Evolutionary conservation across 108 stramenopile genomes (phyloP).

Genomic region (Seminavis robusta): DNA sequence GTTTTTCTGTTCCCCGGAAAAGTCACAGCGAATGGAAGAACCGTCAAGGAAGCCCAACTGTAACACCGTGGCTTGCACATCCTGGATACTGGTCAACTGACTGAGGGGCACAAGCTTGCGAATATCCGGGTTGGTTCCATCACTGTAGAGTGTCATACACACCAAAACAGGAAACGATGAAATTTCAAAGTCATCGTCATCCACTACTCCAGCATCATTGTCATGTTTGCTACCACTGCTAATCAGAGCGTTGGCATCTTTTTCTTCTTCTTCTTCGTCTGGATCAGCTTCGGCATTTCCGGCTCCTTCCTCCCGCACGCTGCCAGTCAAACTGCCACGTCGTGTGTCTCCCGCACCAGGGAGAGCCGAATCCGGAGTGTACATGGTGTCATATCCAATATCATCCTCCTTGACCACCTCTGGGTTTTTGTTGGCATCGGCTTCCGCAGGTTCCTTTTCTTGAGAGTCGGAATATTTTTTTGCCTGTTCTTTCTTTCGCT

Average conservation of each 20-base stretch:
- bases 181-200: slow-evolving; percentile 40
- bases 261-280: slow-evolving; percentile 36
- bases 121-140: slow-evolving; percentile 82
- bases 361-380: too few relatives aligned
- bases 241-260: slow-evolving; percentile 24
- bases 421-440: too few relatives aligned
- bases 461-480: too few relatives aligned
- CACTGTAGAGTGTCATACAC: slow-evolving; percentile 63
- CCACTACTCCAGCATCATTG: too few relatives aligned
- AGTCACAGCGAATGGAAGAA: slow-evolving; percentile 77
- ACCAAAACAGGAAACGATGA: slow-evolving; percentile 81
- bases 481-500: slow-evolving; percentile 5
- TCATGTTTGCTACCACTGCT: too few relatives aligned
- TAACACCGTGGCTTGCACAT: slow-evolving; percentile 55
- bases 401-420: neutral
- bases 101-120: slow-evolving; percentile 75
- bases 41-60: slow-evolving; percentile 77
- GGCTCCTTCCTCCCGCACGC: too few relatives aligned
- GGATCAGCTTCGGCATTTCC: slow-evolving; percentile 34
- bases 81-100: slow-evolving; percentile 75
- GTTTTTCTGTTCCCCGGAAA: slow-evolving; percentile 24
- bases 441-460: too few relatives aligned
- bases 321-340: too few relatives aligned
- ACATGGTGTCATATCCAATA: slow-evolving; percentile 47
- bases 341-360: too few relatives aligned